Percentiles rank a stretch among this genome's conserved stretches.
Evolutionary conservation across 2,329 filamentous ascomycete species (phyloP).

Genomic region (Cordyceps fumosorosea): DNA sequence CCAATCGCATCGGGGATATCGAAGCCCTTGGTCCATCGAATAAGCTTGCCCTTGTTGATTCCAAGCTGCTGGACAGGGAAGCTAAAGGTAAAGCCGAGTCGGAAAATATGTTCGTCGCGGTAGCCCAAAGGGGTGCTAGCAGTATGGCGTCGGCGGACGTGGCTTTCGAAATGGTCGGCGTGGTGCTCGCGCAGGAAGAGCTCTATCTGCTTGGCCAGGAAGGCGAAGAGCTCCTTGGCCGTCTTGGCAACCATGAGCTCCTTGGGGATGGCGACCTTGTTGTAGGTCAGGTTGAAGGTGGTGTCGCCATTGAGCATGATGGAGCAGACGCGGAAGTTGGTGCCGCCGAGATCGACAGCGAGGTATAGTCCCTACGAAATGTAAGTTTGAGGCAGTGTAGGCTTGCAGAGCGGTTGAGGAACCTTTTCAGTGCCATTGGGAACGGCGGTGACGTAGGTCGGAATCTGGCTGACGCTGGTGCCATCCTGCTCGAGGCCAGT

Average conservation of each 20-base stretch:
- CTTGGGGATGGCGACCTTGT: slow-evolving; percentile 84
- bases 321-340: slow-evolving; percentile 97
- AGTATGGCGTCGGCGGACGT: slow-evolving; percentile 58
- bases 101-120: slow-evolving; percentile 73
- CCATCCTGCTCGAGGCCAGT: slow-evolving; percentile 75
- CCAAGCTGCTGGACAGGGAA: slow-evolving; percentile 92
- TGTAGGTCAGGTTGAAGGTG: slow-evolving; percentile 88
- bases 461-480: slow-evolving; percentile 87
- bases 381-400: slow-evolving; percentile 1
- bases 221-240: slow-evolving; percentile 80
- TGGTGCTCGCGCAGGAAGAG: slow-evolving; percentile 82
- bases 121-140: slow-evolving; percentile 52
- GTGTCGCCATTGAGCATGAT: slow-evolving; percentile 89
- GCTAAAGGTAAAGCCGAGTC: slow-evolving; percentile 96
- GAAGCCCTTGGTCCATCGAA: slow-evolving; percentile 98
- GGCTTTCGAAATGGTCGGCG: slow-evolving; percentile 72
- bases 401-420: slow-evolving; percentile 18
- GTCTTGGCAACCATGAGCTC: slow-evolving; percentile 86
- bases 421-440: slow-evolving; percentile 98
- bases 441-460: slow-evolving; percentile 90
- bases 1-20: slow-evolving; percentile 92
- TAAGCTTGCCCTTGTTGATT: slow-evolving; percentile 90
- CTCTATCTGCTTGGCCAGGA: slow-evolving; percentile 90
- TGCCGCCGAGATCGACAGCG: slow-evolving; percentile 94
- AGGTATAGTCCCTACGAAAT: slow-evolving; percentile 77